Conservation (phyloP, 108 stramenopile genomes). For the Pseudonitzschia pungens region DNA sequence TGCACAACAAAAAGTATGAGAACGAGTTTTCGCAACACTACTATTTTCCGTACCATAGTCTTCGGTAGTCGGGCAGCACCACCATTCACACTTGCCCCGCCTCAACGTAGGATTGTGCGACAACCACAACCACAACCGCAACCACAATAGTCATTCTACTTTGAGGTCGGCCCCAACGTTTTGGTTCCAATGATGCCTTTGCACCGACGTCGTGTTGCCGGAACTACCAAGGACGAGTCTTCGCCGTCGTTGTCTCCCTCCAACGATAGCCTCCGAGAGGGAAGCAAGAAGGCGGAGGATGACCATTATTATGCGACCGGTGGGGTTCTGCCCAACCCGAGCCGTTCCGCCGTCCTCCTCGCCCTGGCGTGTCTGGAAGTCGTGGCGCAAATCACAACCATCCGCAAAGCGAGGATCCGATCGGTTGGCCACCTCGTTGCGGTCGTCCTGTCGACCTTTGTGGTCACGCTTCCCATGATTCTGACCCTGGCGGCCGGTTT, state of each 20-base stretch:
- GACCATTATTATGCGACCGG: neutral
- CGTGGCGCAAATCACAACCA: neutral
- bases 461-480: constrained; percentile 26
- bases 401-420: neutral
- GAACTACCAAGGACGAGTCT: constrained; percentile 3
- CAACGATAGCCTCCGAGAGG: neutral
- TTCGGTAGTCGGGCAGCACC: no score
- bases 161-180: neutral
- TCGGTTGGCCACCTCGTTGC: constrained; percentile 13
- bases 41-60: no score
- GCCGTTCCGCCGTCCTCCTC: neutral
- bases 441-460: constrained; percentile 11
- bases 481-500: constrained; percentile 29
- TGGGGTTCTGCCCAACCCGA: neutral
- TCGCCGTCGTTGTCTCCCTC: neutral
- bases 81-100: no score
- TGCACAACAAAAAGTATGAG: no score
- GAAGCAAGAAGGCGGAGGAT: neutral
- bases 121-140: no score
- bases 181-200: constrained; percentile 28
- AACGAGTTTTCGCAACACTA: no score
- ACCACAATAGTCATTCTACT: no score
- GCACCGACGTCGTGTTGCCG: constrained; percentile 20
- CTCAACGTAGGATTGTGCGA: no score
- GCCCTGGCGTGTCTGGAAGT: neutral